Conservation (phyloP, 768 basidiomycete species). For the Hygrocybe punicea region DNA sequence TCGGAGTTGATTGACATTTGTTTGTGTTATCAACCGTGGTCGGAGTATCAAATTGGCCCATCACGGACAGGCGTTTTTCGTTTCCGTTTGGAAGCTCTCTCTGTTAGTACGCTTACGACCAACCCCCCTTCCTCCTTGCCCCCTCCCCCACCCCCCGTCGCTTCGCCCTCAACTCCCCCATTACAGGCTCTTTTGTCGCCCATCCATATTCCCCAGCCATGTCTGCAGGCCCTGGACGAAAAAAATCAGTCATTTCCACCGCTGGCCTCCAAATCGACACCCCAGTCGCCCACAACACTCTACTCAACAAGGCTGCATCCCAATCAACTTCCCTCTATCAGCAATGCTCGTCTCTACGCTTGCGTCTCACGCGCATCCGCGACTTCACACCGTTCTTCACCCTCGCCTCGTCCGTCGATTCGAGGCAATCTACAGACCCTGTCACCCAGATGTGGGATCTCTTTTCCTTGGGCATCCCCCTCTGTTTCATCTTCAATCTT, state of each 20-base stretch:
- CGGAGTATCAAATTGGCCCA: neutral
- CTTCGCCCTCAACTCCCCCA: slow-evolving; percentile 1
- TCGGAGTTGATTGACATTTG: neutral
- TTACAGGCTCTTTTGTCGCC: neutral
- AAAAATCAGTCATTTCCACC: slow-evolving; percentile 73
- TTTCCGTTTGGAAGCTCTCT: neutral
- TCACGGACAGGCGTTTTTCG: neutral
- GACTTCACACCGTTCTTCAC: slow-evolving; percentile 70
- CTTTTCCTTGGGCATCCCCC: slow-evolving; percentile 87
- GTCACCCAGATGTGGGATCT: slow-evolving; percentile 94
- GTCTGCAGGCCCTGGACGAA: slow-evolving; percentile 63
- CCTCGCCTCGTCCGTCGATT: slow-evolving; percentile 52
- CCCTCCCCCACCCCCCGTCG: slow-evolving; percentile 5
- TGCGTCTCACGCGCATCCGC: slow-evolving; percentile 73
- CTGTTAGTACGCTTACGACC: neutral
- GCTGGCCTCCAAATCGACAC: slow-evolving; percentile 67
- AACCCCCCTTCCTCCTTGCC: slow-evolving; percentile 1
- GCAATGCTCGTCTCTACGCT: slow-evolving; percentile 78
- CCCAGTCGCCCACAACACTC: slow-evolving; percentile 74
- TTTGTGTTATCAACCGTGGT: neutral
- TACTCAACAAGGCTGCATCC: slow-evolving; percentile 89
- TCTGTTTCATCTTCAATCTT: slow-evolving; percentile 95
- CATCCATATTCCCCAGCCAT: slow-evolving; percentile 21
- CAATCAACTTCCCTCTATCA: slow-evolving; percentile 87
- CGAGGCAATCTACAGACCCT: slow-evolving; percentile 81